Evolutionary conservation across 495 filamentous ascomycete species (phyloP), one percentile per base, ranked within the genome.

Genomic region (Friedmanniomyces endolithicus): DNA sequence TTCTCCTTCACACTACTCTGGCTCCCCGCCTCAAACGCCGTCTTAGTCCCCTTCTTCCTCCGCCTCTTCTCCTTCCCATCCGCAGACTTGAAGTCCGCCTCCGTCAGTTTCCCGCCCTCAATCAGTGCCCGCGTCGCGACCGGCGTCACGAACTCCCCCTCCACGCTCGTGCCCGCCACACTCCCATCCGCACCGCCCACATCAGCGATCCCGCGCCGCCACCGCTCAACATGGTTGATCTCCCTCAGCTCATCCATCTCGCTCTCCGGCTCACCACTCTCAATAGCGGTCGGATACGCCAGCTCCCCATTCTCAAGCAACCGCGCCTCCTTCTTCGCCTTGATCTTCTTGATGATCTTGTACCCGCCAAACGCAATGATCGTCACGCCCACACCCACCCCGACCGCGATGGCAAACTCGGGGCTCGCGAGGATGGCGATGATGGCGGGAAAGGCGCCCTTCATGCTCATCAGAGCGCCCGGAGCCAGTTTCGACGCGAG

Each of bases 361-460:
- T 86, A 95, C 14, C 92, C 92, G 39, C 92, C 92, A 50, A 98
- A 82, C 71, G 92, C 89, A 60, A 98, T 84, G 4, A 98, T 81
- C 0, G 89, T 96, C 14, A 90, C 84, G 14, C 89, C 90, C 0
- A 94, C 79, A 0, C 85, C 89, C 23, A 96, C 80, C 19, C 92
- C 87, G 16, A 86, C 87, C 20, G 90, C 86, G 58, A 98, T 94
- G 33, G 95, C 74, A 65, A 98, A 98, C 64, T 98, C 87, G 16
- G 92, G 92, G 53, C 80, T 85, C 16, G 83, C 80, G 1, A 98
- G 77, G n/a, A 98, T 73, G 1, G 85, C 88, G 59, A 94, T 90
- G 31, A 95, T 78, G 12, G 83, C 78, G 0, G 92, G 92, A 48
- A 87, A 86, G 7, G 81, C 80, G 22, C 80, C 72, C 64, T 95